phyloP scores from a whole-genome alignment of 2,329 filamentous ascomycete genomes.

The Penicillium oxalicum region DNA sequence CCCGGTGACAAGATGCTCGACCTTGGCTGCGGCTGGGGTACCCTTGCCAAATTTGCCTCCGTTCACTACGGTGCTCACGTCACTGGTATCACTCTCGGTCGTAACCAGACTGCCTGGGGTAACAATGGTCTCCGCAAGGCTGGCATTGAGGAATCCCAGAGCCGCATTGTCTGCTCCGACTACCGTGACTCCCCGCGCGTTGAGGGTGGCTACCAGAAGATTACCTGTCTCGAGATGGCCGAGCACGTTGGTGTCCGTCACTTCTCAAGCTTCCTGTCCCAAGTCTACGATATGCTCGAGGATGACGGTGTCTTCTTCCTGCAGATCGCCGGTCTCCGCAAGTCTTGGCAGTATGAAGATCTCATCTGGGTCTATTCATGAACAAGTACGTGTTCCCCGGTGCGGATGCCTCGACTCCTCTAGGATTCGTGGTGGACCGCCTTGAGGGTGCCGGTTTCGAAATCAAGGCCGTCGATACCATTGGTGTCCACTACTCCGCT shows the following conservation, averaged over 20 bases:
- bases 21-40: slow-evolving; percentile 97
- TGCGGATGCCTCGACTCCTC: slow-evolving; percentile 88
- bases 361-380: slow-evolving; percentile 97
- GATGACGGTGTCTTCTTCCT: slow-evolving; percentile 95
- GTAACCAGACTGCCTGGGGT: slow-evolving; percentile 96
- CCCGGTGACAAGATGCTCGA: slow-evolving; percentile 79
- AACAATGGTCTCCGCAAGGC: slow-evolving; percentile 80
- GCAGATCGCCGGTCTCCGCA: slow-evolving; percentile 89
- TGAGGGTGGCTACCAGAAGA: slow-evolving; percentile 79
- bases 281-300: slow-evolving; percentile 92
- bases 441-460: slow-evolving; percentile 86
- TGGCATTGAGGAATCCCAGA: slow-evolving; percentile 80
- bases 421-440: slow-evolving; percentile 78
- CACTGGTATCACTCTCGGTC: slow-evolving; percentile 87
- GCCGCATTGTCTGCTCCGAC: slow-evolving; percentile 88
- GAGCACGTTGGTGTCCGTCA: slow-evolving; percentile 96
- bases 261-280: slow-evolving; percentile 71
- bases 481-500: slow-evolving; percentile 94
- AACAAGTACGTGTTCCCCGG: slow-evolving; percentile 99
- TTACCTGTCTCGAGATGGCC: slow-evolving; percentile 96
- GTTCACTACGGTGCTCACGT: slow-evolving; percentile 82
- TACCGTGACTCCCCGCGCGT: slow-evolving; percentile 89
- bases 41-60: slow-evolving; percentile 85
- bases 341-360: slow-evolving; percentile 96
- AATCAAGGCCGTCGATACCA: slow-evolving; percentile 84